phyloP scores from a whole-genome alignment of 441 rosid species.

The Pelargonium fulgidum region DNA sequence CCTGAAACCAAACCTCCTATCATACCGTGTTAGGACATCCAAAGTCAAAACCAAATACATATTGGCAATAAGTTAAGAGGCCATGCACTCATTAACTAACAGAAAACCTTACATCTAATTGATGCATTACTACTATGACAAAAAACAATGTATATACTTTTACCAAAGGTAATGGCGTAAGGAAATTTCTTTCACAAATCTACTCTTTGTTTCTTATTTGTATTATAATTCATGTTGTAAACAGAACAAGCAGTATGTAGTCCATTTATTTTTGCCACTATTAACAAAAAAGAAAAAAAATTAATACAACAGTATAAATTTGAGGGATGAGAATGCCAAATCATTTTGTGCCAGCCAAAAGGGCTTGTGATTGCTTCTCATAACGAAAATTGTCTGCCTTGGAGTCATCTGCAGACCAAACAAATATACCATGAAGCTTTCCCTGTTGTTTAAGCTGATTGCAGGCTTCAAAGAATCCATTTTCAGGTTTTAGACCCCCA shows the following conservation, averaged over 20 bases:
- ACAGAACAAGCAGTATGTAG: not conserved
- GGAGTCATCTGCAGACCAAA: constrained; percentile 53
- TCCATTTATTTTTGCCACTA: not conserved
- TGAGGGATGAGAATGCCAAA: not conserved
- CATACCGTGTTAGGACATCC: too few relatives aligned
- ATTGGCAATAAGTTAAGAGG: too few relatives aligned
- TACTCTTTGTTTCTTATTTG: not conserved
- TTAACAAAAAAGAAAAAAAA: not conserved
- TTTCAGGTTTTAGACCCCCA: constrained; percentile 38
- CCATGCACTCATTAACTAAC: too few relatives aligned
- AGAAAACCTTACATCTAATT: too few relatives aligned
- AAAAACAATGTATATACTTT: too few relatives aligned
- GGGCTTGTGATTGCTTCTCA: constrained; percentile 32
- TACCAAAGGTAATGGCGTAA: not conserved
- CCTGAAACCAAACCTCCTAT: too few relatives aligned
- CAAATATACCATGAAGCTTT: constrained; percentile 44
- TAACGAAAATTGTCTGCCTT: constrained; percentile 29
- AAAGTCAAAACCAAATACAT: too few relatives aligned
- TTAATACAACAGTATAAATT: not conserved
- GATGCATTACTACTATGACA: too few relatives aligned
- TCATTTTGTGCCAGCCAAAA: constrained; percentile 26
- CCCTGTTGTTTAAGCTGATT: constrained; percentile 22
- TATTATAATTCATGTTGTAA: not conserved
- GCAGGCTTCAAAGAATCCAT: constrained; percentile 42
- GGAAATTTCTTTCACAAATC: not conserved